Evolutionary conservation across 2,329 filamentous ascomycete species (phyloP).

Genomic region (Sporothrix variecibatus): DNA sequence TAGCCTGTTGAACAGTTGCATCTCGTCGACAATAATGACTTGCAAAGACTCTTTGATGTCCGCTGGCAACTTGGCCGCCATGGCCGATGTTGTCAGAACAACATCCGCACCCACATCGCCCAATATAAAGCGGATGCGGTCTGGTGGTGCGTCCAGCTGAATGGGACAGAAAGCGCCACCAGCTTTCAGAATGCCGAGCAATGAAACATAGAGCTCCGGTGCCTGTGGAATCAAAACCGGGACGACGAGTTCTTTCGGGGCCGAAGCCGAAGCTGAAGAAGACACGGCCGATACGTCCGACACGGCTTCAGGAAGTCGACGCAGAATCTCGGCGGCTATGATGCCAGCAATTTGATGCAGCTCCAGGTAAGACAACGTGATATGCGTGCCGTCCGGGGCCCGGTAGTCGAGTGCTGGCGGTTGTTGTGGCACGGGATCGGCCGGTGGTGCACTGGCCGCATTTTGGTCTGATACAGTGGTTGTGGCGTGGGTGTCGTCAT

Average conservation of each 20-base stretch:
- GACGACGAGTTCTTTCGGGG: constrained; percentile 54
- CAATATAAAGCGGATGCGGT: constrained; percentile 78
- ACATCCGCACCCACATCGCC: constrained; percentile 72
- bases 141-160: constrained; percentile 72
- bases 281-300: neutral
- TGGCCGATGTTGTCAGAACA: constrained; percentile 62
- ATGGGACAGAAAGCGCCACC: constrained; percentile 87
- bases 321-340: constrained; percentile 56
- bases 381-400: constrained; percentile 47
- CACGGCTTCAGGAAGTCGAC: neutral
- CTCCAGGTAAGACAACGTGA: constrained; percentile 60
- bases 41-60: constrained; percentile 35
- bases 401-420: constrained; percentile 65
- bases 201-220: constrained; percentile 73
- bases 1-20: constrained; percentile 15
- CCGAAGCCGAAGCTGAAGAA: neutral
- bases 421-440: neutral
- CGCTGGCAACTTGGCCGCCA: constrained; percentile 45
- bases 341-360: constrained; percentile 60
- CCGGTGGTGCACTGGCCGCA: neutral
- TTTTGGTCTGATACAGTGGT: constrained; percentile 4
- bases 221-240: constrained; percentile 79
- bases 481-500: constrained; percentile 8
- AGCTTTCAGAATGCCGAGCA: constrained; percentile 75
- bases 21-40: constrained; percentile 43